Percentiles rank a stretch among this genome's conserved stretches.
Evolutionary conservation across 2,329 filamentous ascomycete species (phyloP).

Genomic region (Clonostachys solani): DNA sequence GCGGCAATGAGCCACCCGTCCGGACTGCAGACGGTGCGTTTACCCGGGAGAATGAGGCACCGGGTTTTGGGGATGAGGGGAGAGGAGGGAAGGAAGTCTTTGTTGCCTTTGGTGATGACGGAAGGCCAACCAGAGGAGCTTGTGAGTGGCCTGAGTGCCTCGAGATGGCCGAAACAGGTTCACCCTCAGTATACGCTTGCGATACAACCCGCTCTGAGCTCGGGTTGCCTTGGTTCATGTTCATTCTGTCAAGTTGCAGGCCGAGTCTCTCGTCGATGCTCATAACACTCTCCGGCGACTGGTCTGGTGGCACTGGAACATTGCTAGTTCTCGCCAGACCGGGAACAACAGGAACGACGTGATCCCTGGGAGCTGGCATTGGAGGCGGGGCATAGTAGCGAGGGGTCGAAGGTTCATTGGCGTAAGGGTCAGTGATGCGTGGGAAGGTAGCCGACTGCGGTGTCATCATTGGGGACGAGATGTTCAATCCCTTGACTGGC

Average conservation of each 20-base stretch:
- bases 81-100: constrained; percentile 27
- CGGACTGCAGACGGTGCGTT: constrained; percentile 51
- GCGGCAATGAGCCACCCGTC: constrained; percentile 51
- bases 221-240: constrained; percentile 9
- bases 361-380: constrained; percentile 43
- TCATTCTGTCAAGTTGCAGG: constrained; percentile 19
- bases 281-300: constrained; percentile 32
- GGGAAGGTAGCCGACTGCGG: constrained; percentile 58
- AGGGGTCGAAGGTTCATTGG: constrained; percentile 42
- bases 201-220: constrained; percentile 28
- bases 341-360: constrained; percentile 26
- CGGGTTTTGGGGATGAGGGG: constrained; percentile 46
- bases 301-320: constrained; percentile 20
- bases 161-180: constrained; percentile 48
- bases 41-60: constrained; percentile 41
- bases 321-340: constrained; percentile 16
- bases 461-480: constrained; percentile 63
- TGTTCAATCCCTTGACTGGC: constrained; percentile 46
- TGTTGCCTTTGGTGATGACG: constrained; percentile 31
- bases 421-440: constrained; percentile 32
- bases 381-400: constrained; percentile 59
- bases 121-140: constrained; percentile 45
- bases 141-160: constrained; percentile 35
- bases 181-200: constrained; percentile 31
- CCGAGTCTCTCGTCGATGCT: constrained; percentile 56